phyloP scores from a whole-genome alignment of 805 yeast genomes.

The Zygosaccharomyces bailii region DNA sequence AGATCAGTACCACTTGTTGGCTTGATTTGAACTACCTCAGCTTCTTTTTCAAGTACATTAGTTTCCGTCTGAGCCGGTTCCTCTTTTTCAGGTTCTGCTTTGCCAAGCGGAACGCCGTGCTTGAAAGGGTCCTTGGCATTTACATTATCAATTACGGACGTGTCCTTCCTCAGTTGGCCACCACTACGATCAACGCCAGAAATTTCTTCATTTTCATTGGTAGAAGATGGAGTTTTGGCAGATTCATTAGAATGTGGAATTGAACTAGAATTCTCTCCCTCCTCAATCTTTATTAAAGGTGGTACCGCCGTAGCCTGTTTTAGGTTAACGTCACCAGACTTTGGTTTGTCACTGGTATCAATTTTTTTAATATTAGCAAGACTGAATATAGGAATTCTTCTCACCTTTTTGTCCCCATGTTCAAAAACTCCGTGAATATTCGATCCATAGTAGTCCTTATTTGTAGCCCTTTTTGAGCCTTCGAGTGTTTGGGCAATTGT shows the following conservation, averaged over 20 bases:
- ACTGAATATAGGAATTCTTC: constrained; percentile 27
- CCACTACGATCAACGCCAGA: no score
- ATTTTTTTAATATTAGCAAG: constrained; percentile 20
- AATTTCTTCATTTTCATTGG: background rate
- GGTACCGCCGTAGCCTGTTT: background rate
- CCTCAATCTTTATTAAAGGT: constrained; percentile 11
- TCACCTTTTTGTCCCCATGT: constrained; percentile 6
- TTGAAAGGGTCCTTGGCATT: no score
- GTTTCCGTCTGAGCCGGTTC: no score
- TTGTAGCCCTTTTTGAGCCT: constrained; percentile 17
- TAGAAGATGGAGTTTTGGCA: background rate
- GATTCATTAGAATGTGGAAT: background rate
- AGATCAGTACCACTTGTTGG: background rate
- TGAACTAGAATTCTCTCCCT: background rate
- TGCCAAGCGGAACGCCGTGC: no score
- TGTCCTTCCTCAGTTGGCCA: no score
- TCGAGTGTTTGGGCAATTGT: constrained; percentile 29
- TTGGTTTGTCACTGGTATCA: constrained; percentile 9
- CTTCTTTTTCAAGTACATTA: background rate
- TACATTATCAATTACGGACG: no score
- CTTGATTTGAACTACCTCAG: background rate
- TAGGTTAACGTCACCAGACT: background rate
- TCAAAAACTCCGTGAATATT: constrained; percentile 16
- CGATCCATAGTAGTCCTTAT: constrained; percentile 13
- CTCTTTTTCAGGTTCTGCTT: no score